phyloP scores from a whole-genome alignment of 2,329 filamentous ascomycete species.

The Ceratocystis cacaofunesta region DNA sequence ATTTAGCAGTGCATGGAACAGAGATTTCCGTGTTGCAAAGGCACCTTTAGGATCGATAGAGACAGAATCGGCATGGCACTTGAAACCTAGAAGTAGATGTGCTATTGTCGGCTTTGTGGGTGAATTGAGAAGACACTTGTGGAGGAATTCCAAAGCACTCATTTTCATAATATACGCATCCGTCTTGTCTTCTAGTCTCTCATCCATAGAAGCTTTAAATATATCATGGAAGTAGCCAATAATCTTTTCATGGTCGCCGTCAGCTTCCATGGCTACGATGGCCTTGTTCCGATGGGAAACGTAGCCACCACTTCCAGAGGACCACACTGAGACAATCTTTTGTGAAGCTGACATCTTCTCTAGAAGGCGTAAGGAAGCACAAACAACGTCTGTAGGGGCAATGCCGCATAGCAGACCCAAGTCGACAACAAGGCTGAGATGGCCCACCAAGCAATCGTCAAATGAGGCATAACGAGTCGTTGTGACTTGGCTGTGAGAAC shows the following conservation, averaged over 20 bases:
- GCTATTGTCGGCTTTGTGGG: slow-evolving; percentile 72
- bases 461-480: slow-evolving; percentile 66
- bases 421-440: slow-evolving; percentile 64
- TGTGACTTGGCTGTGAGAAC: slow-evolving; percentile 49
- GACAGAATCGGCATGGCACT: slow-evolving; percentile 55
- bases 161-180: slow-evolving; percentile 69
- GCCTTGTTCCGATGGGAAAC: slow-evolving; percentile 58
- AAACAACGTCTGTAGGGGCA: slow-evolving; percentile 63
- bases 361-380: slow-evolving; percentile 66
- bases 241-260: slow-evolving; percentile 68
- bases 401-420: slow-evolving; percentile 78
- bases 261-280: slow-evolving; percentile 72
- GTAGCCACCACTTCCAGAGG: slow-evolving; percentile 21
- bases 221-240: slow-evolving; percentile 15
- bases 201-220: slow-evolving; percentile 49
- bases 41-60: slow-evolving; percentile 52
- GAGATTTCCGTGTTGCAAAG: slow-evolving; percentile 55
- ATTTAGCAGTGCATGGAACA: slow-evolving; percentile 70
- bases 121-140: slow-evolving; percentile 60
- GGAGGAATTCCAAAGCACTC: slow-evolving; percentile 73
- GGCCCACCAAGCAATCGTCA: slow-evolving; percentile 76
- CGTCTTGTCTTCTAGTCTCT: slow-evolving; percentile 53
- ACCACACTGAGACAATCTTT: slow-evolving; percentile 59
- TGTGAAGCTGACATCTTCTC: slow-evolving; percentile 75
- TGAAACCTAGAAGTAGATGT: slow-evolving; percentile 79